phyloP scores from a whole-genome alignment of 2,329 filamentous ascomycete species.

The Claviceps citrina region DNA sequence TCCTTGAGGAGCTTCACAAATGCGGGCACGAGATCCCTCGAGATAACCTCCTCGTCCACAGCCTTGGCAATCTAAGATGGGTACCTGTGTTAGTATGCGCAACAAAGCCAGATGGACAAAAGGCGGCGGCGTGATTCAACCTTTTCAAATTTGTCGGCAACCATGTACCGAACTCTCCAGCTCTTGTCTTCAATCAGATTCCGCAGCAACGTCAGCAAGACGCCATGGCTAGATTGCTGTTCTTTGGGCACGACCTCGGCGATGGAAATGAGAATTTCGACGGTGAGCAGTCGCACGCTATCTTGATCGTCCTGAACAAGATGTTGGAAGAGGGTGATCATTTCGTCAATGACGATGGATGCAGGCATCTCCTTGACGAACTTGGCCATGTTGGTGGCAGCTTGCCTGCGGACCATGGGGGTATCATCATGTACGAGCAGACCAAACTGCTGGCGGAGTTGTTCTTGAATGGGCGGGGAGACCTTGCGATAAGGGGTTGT shows the following conservation, averaged over 20 bases:
- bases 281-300: constrained; percentile 86
- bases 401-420: constrained; percentile 94
- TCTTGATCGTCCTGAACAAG: constrained; percentile 94
- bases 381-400: constrained; percentile 89
- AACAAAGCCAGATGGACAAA: background rate
- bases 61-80: constrained; percentile 78
- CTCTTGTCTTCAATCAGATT: constrained; percentile 98
- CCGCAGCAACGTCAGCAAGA: constrained; percentile 76
- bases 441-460: constrained; percentile 79
- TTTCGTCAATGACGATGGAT: constrained; percentile 85
- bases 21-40: constrained; percentile 81
- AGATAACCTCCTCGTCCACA: constrained; percentile 91
- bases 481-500: constrained; percentile 88
- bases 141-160: constrained; percentile 96
- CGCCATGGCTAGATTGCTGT: constrained; percentile 90
- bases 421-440: constrained; percentile 95
- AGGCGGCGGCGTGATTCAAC: constrained; percentile 25
- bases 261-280: constrained; percentile 90
- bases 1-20: constrained; percentile 98
- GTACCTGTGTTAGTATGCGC: background rate
- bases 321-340: constrained; percentile 98
- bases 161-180: constrained; percentile 98
- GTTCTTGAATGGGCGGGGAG: constrained; percentile 73
- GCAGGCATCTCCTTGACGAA: constrained; percentile 96
- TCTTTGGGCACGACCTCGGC: constrained; percentile 96